Evolutionary conservation across 225 moss, liverwort and hornwort genomes (phyloP).

Genomic region (Sphagnum contortum): DNA sequence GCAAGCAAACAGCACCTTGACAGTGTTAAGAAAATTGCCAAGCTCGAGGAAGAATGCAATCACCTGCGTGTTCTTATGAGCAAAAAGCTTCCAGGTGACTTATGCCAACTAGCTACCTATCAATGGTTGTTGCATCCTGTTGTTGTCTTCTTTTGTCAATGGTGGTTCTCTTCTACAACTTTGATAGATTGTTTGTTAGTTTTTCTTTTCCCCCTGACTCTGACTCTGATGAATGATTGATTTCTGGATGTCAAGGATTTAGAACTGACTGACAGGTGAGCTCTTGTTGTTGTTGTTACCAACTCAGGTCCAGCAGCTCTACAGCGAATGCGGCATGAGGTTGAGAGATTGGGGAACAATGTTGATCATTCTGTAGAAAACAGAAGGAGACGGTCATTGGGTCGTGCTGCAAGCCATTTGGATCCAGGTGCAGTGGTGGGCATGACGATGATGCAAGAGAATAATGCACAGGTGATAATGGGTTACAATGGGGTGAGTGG

Average conservation of each 20-base stretch:
- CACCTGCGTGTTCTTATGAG: slow-evolving; percentile 60
- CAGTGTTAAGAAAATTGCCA: slow-evolving; percentile 61
- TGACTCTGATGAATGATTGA: background rate
- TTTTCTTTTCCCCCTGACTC: background rate
- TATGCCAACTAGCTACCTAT: background rate
- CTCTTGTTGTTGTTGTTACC: background rate
- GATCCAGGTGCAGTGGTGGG: slow-evolving; percentile 19
- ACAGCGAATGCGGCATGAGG: slow-evolving; percentile 56
- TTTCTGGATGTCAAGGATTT: background rate
- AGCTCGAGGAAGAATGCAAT: slow-evolving; percentile 66
- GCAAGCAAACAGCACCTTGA: slow-evolving; percentile 62
- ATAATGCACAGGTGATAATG: slow-evolving; percentile 7
- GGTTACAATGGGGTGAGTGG: slow-evolving; percentile 10
- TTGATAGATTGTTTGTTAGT: no score
- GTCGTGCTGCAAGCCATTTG: slow-evolving; percentile 34
- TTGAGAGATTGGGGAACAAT: slow-evolving; percentile 31
- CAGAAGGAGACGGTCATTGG: slow-evolving; percentile 32
- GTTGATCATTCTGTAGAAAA: slow-evolving; percentile 17
- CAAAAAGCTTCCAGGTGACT: slow-evolving; percentile 52
- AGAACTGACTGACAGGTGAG: no score
- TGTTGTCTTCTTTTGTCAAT: no score
- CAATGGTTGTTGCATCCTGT: no score
- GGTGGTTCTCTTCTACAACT: no score
- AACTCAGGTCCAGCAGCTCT: slow-evolving; percentile 46
- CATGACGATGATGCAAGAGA: slow-evolving; percentile 28